Percentiles rank a stretch among this genome's conserved stretches.
phyloP scores from a whole-genome alignment of 176 grass and related monocot genomes.

The Tillandsia fasciculata region DNA sequence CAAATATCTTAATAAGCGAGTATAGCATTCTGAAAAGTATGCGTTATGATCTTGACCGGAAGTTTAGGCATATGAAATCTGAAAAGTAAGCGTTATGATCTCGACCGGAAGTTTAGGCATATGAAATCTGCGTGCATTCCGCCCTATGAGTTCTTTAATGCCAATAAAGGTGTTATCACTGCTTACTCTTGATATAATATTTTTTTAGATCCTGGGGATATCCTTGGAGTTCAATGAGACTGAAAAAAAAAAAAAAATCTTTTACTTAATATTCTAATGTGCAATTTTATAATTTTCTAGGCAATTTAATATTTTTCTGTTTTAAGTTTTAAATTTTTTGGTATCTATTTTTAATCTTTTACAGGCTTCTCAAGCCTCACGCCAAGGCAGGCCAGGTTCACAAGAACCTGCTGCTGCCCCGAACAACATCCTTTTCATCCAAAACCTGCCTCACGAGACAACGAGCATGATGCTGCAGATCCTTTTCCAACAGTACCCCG shows the following conservation, averaged over 20 bases:
- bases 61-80: too few relatives aligned
- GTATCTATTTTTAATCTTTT: not conserved
- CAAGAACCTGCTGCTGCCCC: slow-evolving; percentile 58
- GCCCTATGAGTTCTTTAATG: not conserved
- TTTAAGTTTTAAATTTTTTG: slow-evolving; percentile 1
- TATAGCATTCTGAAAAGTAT: not conserved
- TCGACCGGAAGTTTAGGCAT: too few relatives aligned
- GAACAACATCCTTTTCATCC: slow-evolving; percentile 90
- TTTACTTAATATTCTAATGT: not conserved
- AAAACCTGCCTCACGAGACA: slow-evolving; percentile 84
- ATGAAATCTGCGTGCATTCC: too few relatives aligned
- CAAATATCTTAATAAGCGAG: slow-evolving; percentile 14
- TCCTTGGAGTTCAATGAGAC: not conserved
- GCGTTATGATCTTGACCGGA: too few relatives aligned
- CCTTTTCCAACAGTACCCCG: slow-evolving; percentile 96
- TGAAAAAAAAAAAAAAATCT: not conserved
- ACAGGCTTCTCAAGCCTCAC: slow-evolving; percentile 47
- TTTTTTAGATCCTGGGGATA: too few relatives aligned
- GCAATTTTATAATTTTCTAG: slow-evolving; percentile 9
- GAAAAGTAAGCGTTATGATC: too few relatives aligned
- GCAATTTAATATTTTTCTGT: slow-evolving; percentile 12
- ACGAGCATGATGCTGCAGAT: slow-evolving; percentile 90
- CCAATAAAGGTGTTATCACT: not conserved
- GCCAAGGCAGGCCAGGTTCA: slow-evolving; percentile 24
- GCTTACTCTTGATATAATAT: not conserved